Conservation (phyloP, 2,329 filamentous ascomycete genomes). For the Exophiala oligosperma region DNA sequence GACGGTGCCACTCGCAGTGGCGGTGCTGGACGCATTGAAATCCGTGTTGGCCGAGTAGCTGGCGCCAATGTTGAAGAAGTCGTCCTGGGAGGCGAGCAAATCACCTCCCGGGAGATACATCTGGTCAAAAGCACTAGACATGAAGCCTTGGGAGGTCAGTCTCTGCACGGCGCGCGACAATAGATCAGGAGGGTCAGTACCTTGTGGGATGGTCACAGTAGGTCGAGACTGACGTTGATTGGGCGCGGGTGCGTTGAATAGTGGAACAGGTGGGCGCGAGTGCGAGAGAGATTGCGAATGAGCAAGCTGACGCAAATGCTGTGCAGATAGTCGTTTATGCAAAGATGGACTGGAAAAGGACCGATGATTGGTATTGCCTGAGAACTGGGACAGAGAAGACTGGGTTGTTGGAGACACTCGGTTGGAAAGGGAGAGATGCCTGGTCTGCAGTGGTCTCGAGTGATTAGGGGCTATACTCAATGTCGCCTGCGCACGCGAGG, state of each 20-base stretch:
- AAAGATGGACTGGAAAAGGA: slow-evolving; percentile 28
- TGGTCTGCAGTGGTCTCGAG: slow-evolving; percentile 21
- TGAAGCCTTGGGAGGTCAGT: slow-evolving; percentile 22
- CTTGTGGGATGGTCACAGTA: slow-evolving; percentile 25
- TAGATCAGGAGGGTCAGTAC: slow-evolving; percentile 40
- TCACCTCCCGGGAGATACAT: slow-evolving; percentile 27
- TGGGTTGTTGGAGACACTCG: slow-evolving; percentile 26
- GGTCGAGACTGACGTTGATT: slow-evolving; percentile 26
- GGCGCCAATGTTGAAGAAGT: slow-evolving; percentile 20
- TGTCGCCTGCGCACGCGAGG: slow-evolving; percentile 34
- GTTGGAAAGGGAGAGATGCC: slow-evolving; percentile 30
- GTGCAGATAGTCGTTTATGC: slow-evolving; percentile 22
- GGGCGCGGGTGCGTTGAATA: slow-evolving; percentile 30
- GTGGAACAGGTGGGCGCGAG: slow-evolving; percentile 34
- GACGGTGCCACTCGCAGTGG: slow-evolving; percentile 56
- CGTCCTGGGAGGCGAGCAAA: slow-evolving; percentile 25
- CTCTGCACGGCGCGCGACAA: slow-evolving; percentile 36
- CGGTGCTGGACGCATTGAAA: slow-evolving; percentile 13
- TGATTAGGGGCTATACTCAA: slow-evolving; percentile 34
- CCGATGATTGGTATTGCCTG: slow-evolving; percentile 25
- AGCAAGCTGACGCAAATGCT: slow-evolving; percentile 30
- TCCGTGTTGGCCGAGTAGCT: slow-evolving; percentile 14
- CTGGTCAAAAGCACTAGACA: slow-evolving; percentile 27
- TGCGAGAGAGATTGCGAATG: slow-evolving; percentile 27
- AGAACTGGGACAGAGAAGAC: slow-evolving; percentile 24